phyloP scores from a whole-genome alignment of 352 stramenopile species.

The Globisporangium okanoganense region DNA sequence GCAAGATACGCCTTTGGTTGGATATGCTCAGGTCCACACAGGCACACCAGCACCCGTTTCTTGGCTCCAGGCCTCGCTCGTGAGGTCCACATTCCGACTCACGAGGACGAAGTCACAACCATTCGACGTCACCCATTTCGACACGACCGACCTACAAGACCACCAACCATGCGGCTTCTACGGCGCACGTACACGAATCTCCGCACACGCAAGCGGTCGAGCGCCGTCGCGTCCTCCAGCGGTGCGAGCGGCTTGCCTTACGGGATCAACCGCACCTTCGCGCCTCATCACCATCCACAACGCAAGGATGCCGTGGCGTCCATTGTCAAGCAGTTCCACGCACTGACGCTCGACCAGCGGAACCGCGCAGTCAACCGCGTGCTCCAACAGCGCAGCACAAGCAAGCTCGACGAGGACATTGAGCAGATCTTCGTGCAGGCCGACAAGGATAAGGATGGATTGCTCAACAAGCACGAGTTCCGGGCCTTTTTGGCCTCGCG shows the following conservation, averaged over 20 bases:
- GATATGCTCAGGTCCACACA: not conserved
- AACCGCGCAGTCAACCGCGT: constrained; percentile 49
- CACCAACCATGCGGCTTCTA: constrained; percentile 17
- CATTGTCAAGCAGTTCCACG: constrained; percentile 58
- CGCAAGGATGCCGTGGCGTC: constrained; percentile 28
- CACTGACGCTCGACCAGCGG: constrained; percentile 52
- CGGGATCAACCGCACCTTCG: constrained; percentile 10
- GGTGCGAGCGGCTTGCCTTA: not conserved
- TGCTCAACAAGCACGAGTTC: constrained; percentile 66
- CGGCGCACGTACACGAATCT: constrained; percentile 16
- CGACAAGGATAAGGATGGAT: constrained; percentile 63
- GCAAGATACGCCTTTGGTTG: not conserved
- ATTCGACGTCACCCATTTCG: not conserved
- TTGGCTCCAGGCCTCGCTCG: not conserved
- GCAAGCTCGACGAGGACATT: constrained; percentile 45
- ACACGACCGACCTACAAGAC: not conserved
- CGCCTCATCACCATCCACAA: constrained; percentile 3
- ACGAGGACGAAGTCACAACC: not conserved
- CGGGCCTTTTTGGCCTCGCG: constrained; percentile 58
- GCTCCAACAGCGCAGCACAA: constrained; percentile 37
- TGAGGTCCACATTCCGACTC: not conserved
- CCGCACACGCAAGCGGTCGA: constrained; percentile 13
- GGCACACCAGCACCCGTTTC: not conserved
- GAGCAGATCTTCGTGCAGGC: constrained; percentile 64
- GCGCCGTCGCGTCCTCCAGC: not conserved